These are phyloP conservation scores for Cephalotrichum gorgonifer DNA, from an alignment of 2,329 filamentous ascomycete species.

Conservation along the genomic window DNA sequence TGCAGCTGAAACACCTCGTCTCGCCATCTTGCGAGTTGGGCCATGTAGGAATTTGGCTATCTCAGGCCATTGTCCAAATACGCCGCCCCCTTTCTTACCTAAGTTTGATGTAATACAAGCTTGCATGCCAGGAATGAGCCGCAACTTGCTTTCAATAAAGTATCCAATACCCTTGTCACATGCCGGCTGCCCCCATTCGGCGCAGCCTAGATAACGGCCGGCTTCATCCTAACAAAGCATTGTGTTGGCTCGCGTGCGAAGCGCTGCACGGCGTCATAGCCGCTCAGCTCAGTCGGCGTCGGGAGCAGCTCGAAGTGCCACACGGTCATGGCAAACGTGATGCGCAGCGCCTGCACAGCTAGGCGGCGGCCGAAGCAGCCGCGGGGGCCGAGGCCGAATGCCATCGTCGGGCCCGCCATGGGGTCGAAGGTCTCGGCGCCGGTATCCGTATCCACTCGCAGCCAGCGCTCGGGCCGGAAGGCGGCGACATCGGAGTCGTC, in stretches of 20 bases:
- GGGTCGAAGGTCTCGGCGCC: conserved; percentile 16
- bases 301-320: conserved; percentile 15
- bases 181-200: no score
- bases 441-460: background rate
- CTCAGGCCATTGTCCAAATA: no score
- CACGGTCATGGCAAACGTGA: conserved; percentile 15
- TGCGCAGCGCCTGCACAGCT: conserved; percentile 17
- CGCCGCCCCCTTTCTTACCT: no score
- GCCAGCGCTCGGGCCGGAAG: conserved; percentile 8
- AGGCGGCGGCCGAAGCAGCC: conserved; percentile 25
- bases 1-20: no score
- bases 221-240: conserved; percentile 15
- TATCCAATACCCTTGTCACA: no score
- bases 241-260: conserved; percentile 20
- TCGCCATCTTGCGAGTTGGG: no score
- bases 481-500: conserved; percentile 7
- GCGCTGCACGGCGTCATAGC: conserved; percentile 16
- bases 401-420: conserved; percentile 21
- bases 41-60: no score
- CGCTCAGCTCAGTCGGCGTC: conserved; percentile 7
- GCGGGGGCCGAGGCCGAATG: conserved; percentile 24
- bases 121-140: no score
- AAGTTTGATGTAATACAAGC: no score
- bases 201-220: background rate
- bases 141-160: no score